These are phyloP conservation scores for Aspergillus saccharolyticus DNA, from an alignment of 495 filamentous ascomycete genomes.

Conservation along the genomic window DNA sequence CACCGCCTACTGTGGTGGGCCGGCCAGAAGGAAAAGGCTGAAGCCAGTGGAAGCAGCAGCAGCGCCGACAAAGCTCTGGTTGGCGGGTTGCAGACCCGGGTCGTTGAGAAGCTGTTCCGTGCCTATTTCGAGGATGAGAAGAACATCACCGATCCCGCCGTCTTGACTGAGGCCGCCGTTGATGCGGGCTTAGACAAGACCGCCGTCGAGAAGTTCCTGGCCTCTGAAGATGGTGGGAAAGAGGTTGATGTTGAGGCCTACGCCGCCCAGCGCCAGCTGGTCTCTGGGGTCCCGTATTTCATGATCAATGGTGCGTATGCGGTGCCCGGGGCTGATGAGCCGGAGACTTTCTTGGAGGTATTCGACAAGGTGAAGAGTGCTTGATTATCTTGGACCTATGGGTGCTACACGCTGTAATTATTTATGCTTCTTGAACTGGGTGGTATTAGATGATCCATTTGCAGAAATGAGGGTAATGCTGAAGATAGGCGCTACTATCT, in stretches of 20 bases:
- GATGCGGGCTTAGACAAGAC: conserved; percentile 57
- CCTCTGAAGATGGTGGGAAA: conserved; percentile 55
- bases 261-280: conserved; percentile 49
- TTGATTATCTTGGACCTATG: neutral
- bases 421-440: neutral
- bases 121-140: conserved; percentile 73
- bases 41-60: conserved; percentile 29
- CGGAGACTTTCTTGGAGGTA: conserved; percentile 49
- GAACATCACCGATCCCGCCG: conserved; percentile 64
- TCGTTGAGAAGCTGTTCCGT: conserved; percentile 65
- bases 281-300: conserved; percentile 74
- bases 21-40: conserved; percentile 46
- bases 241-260: conserved; percentile 68
- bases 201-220: conserved; percentile 58
- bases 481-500: neutral
- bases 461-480: neutral
- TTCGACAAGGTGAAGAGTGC: conserved; percentile 47
- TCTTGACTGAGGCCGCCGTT: conserved; percentile 56
- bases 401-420: neutral
- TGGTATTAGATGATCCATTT: neutral
- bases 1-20: conserved; percentile 71
- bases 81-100: conserved; percentile 50
- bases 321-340: conserved; percentile 62
- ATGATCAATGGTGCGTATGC: conserved; percentile 59
- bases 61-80: conserved; percentile 6